Base-by-base conservation (phyloP, 2,329 filamentous ascomycete genomes). In the Diaporthe vexans region DNA sequence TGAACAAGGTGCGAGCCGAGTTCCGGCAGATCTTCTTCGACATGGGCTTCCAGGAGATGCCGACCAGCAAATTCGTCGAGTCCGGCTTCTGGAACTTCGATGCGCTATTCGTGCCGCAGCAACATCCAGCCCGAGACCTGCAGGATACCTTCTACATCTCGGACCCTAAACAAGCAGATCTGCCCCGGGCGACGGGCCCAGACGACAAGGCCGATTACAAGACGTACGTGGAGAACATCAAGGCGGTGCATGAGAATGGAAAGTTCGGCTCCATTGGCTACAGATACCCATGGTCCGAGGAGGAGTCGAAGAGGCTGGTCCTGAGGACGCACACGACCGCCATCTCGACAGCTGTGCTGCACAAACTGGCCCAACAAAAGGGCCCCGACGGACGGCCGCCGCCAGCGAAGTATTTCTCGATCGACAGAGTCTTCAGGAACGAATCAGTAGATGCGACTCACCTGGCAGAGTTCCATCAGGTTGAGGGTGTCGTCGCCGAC, bases 21-120 rank as follows among this genome's bases (percentile, higher is more conserved):
- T 98, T 99, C 90, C 90, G 97, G 74, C 94, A 97, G 82, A 98
- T 99, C 82, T 99, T 99, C 91, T 98, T 99, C 86, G 95, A 98
- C 83, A 97, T 98, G 92, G 97, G 96, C 71, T 99, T 98, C 87
- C 93, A 96, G 81, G 97, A 99, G 88, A 98, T 99, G 97, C 94
- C 95, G 19, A 98, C 96, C 67, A 93, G 94, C 85, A 91, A 94
- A 83, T 98, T 93, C 82, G 95, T 98, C 76, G 97, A 99, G 86
- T 96, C 95, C 17, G 95, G 96, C 61, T 98, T 98, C 92, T 99
- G 97, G 95, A 98, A 98, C 85, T 98, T 98, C 84, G 96, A 98
- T 81, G 92, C 95, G 33, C 94, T 99, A 77, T 98, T 96, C 84
- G 96, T 98, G 71, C 96, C 96, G 40, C 97, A 97, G 86, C 97